Evolutionary conservation across 805 yeast genomes (phyloP).

Genomic region (Candida cerambycidarum): DNA sequence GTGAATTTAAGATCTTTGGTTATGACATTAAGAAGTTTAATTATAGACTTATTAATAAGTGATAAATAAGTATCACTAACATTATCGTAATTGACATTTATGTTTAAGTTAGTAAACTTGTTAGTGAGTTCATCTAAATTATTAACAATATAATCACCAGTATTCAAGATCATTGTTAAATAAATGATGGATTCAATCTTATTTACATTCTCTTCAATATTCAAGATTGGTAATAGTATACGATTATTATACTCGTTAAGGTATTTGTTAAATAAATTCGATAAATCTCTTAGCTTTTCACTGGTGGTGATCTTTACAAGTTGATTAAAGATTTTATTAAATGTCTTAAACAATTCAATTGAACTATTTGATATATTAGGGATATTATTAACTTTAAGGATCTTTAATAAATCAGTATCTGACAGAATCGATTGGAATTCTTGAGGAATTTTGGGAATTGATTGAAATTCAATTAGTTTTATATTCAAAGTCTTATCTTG

Average conservation of each 20-base stretch:
- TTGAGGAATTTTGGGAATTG: slow-evolving; percentile 52
- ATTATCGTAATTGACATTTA: slow-evolving; percentile 50
- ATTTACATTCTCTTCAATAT: slow-evolving; percentile 32
- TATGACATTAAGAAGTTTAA: slow-evolving; percentile 55
- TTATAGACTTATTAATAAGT: slow-evolving; percentile 58
- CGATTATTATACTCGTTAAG: slow-evolving; percentile 46
- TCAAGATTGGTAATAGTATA: slow-evolving; percentile 32
- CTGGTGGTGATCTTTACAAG: slow-evolving; percentile 43
- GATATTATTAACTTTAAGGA: slow-evolving; percentile 45
- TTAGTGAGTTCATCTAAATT: slow-evolving; percentile 79
- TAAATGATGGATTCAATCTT: slow-evolving; percentile 64
- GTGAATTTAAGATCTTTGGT: slow-evolving; percentile 61
- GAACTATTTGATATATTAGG: slow-evolving; percentile 80
- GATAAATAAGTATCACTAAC: slow-evolving; percentile 58
- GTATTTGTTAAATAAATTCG: slow-evolving; percentile 64
- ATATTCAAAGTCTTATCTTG: slow-evolving; percentile 67
- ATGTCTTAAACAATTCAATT: slow-evolving; percentile 79
- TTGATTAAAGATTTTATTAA: slow-evolving; percentile 71
- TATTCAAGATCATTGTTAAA: slow-evolving; percentile 72
- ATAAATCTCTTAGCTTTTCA: slow-evolving; percentile 49
- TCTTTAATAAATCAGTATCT: slow-evolving; percentile 31
- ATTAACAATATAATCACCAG: slow-evolving; percentile 84
- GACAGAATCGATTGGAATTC: slow-evolving; percentile 24
- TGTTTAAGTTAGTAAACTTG: slow-evolving; percentile 41
- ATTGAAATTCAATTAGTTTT: slow-evolving; percentile 64